Evolutionary conservation across 345 rosid genomes (phyloP), one percentile per base, ranked within the genome.

Genomic region (Populus alba): DNA sequence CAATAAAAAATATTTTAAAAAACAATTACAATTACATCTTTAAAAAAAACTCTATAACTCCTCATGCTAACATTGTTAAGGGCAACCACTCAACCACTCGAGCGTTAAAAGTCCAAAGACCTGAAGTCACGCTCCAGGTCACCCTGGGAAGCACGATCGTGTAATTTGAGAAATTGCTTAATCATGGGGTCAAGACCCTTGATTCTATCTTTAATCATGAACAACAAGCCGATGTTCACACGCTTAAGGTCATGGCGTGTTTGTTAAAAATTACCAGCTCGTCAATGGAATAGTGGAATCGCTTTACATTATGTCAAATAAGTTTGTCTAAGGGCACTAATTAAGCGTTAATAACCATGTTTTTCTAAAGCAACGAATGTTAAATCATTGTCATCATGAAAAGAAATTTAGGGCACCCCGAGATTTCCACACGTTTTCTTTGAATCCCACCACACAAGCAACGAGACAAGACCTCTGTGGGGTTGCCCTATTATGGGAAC

Each of bases 401-500:
- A 43, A 45, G 70, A 20, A 29, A 43, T 3, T 5, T 31, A 31
- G n/a, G 45, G 17, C 27, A 38, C 5, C 18, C 1, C 1, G 49
- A 37, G 68, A 5, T 57, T 33, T 61, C 47, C 41, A 25, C 72
- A 38, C 55, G 72, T 70, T 43, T 67, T 70, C 33, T 23, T 22
- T 45, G 27, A 47, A 38, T 51, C 71, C 77, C 80, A 66, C 75
- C 8, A 68, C 27, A 23, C 47, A 43, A 38, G 6, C 31, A 17
- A 45, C 27, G 45, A 27, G 20, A 39, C 11, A 62, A 73, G 41
- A 53, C 66, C 17, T 27, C 16, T 29, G 51, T 74, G 80, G 80
- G 79, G 66, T 31, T 77, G 66, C 27, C 71, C 68, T 43, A 80
- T 83, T 45, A 79, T 68, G 73, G 78, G 74, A 72, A 53, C 57